A percentile compares a stretch with the other conserved stretches of the same genome.
phyloP scores from a whole-genome alignment of 1,284 basidiomycete genomes.

The Pisolithus thermaeus region DNA sequence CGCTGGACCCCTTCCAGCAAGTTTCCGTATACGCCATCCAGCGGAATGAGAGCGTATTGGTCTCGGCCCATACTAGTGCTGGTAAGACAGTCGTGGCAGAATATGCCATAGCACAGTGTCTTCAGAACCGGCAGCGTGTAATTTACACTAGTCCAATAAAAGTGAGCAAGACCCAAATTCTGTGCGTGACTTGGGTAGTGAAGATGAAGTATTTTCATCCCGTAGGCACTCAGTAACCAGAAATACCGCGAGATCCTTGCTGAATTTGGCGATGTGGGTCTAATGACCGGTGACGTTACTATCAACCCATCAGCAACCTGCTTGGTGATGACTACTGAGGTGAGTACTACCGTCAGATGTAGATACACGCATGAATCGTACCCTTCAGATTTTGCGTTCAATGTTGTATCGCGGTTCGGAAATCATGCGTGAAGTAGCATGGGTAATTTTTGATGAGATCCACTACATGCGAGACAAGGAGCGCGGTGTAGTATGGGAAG shows the following conservation, averaged over 20 bases:
- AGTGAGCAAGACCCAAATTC: conserved; percentile 44
- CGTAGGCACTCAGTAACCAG: conserved; percentile 92
- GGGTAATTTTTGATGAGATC: conserved; percentile 99
- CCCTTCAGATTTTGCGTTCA: conserved; percentile 86
- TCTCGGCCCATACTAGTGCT: conserved; percentile 98
- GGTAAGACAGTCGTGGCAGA: conserved; percentile 99
- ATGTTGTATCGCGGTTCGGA: conserved; percentile 99
- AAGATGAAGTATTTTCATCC: conserved; percentile 5
- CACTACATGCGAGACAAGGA: conserved; percentile 99
- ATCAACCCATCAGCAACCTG: conserved; percentile 97
- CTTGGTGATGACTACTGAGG: conserved; percentile 99
- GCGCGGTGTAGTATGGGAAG: conserved; percentile 83
- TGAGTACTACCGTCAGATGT: conserved; percentile 29
- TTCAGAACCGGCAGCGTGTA: conserved; percentile 89
- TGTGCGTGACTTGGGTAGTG: conserved; percentile 15
- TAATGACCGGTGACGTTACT: conserved; percentile 99
- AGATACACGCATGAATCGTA: neutral
- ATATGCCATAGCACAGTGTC: conserved; percentile 96
- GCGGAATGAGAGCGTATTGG: conserved; percentile 94
- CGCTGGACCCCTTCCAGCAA: conserved; percentile 95
- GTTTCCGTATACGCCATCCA: conserved; percentile 95
- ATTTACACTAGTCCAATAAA: conserved; percentile 99
- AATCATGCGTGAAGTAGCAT: conserved; percentile 99
- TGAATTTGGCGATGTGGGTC: conserved; percentile 95
- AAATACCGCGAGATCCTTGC: conserved; percentile 98